Evolutionary conservation across 176 grass and related monocot genomes (phyloP).

Genomic region (Phragmites australis): DNA sequence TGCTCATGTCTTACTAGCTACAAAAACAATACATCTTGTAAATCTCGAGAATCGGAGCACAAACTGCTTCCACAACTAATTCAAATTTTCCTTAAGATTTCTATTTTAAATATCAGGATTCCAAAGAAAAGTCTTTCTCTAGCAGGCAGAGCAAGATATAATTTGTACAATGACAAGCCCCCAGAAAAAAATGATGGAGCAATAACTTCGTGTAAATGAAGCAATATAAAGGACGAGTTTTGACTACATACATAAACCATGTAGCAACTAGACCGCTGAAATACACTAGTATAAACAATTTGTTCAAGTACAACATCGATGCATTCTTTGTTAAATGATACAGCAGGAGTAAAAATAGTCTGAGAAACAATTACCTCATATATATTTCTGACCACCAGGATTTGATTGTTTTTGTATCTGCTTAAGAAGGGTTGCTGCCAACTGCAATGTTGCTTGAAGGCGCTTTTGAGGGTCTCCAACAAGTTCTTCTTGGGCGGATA

Average conservation of each 20-base stretch:
- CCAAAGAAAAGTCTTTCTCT: slow-evolving; percentile 1
- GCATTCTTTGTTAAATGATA: slow-evolving; percentile 20
- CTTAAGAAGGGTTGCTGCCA: slow-evolving; percentile 81
- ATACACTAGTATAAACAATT: slow-evolving; percentile 23
- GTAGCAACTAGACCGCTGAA: not conserved
- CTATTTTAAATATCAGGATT: not conserved
- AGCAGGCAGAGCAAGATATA: not conserved
- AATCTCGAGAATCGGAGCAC: not conserved
- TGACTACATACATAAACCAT: slow-evolving; percentile 14
- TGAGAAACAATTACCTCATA: slow-evolving; percentile 49
- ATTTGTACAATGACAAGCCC: not conserved
- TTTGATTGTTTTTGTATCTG: slow-evolving; percentile 90
- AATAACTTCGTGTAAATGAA: not conserved
- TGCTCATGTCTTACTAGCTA: slow-evolving; percentile 1
- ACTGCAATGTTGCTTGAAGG: slow-evolving; percentile 88
- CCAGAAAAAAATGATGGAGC: not conserved
- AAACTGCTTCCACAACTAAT: slow-evolving; percentile 24
- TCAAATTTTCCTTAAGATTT: not conserved
- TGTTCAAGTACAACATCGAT: not conserved
- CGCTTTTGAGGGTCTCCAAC: slow-evolving; percentile 79
- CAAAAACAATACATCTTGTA: not conserved
- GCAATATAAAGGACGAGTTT: not conserved
- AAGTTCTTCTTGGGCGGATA: slow-evolving; percentile 46
- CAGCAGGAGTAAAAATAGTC: slow-evolving; percentile 10
- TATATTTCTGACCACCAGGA: slow-evolving; percentile 57